Conservation (phyloP, 768 basidiomycete species). For the Galerina sulciceps region DNA sequence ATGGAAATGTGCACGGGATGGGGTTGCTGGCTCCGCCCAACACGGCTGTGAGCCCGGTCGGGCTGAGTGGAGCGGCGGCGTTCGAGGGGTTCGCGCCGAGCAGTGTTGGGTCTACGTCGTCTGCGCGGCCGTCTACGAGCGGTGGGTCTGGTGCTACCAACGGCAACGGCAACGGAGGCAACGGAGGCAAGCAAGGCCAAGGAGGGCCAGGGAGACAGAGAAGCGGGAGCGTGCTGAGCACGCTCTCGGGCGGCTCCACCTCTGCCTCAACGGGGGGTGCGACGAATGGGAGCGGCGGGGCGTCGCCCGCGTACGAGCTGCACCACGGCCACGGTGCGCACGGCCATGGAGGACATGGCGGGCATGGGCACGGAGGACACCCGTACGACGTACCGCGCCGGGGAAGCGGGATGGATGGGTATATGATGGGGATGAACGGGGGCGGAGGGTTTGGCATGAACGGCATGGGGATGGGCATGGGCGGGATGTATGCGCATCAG, state of each 20-base stretch:
- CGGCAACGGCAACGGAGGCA: too few species aligned
- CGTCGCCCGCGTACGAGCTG: constrained; percentile 20
- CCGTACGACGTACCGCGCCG: too few species aligned
- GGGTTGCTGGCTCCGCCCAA: constrained; percentile 9
- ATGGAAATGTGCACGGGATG: too few species aligned
- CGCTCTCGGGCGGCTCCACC: too few species aligned
- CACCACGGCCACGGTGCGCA: constrained; percentile 14
- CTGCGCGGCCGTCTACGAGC: background rate
- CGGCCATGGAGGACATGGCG: constrained; percentile 3
- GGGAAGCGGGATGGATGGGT: background rate
- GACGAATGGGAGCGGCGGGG: constrained; percentile 7
- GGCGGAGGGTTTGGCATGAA: background rate
- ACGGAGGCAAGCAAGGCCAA: background rate
- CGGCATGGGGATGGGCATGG: background rate
- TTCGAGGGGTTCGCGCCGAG: constrained; percentile 6
- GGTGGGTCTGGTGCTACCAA: too few species aligned
- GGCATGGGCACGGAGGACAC: background rate
- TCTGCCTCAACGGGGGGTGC: too few species aligned
- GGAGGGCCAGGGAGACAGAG: constrained; percentile 1
- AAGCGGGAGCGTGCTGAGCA: constrained; percentile 14
- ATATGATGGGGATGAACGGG: background rate
- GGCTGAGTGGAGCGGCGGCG: constrained; percentile 1
- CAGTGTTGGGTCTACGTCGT: background rate
- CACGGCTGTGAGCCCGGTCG: constrained; percentile 12
- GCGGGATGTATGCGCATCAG: too few species aligned